Base-by-base conservation (phyloP, 768 basidiomycete genomes). In the Astraeus odoratus region DNA sequence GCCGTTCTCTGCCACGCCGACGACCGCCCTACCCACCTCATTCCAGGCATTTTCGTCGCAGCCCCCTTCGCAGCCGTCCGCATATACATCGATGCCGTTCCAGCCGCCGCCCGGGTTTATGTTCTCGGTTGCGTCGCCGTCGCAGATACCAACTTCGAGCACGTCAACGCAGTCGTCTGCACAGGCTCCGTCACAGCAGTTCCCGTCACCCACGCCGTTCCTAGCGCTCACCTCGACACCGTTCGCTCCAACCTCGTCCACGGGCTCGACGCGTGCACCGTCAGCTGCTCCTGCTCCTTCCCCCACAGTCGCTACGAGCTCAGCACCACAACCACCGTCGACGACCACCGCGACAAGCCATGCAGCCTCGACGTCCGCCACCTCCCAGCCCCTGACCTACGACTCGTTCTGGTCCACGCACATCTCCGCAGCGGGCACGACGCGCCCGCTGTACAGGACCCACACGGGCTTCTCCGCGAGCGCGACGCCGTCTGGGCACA, bases 371-470 rank as follows among this genome's bases (percentile, higher is more conserved):
- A 31, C 44, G 16, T 37, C 34, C 13, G 2, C n/a, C 37, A 4
- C 6, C 41, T 10, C 49, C n/a, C 58, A 67, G 7, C 57, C 68
- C 9, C 61, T 78, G 35, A 78, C 79, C 3, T 81, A 81, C 51
- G 80, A 80, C 54, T 76, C 76, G 0, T 81, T 80, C 53, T 81
- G 78, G 80, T 78, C 78, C 1, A 68, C 75, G 6, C 76, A 78
- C 48, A 61, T 73, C 16, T 57, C 64, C 0, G 52, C 60, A 3
- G 15, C 55, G 2, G 57, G 59, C 6, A 25, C 55, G 4, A 59
- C 60, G 0, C 60, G 61, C 2, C 51, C 63, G 1, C 54, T 63
- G 9, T 63, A 65, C 22, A 54, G 61, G 6, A 65, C 63, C 2
- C 52, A 63, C 2, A 49, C 58, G 4, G 63, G 61, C 4, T 63